These are phyloP conservation scores for Tricholoma hemisulphureum DNA, from an alignment of 768 basidiomycete genomes.

Conservation along the genomic window DNA sequence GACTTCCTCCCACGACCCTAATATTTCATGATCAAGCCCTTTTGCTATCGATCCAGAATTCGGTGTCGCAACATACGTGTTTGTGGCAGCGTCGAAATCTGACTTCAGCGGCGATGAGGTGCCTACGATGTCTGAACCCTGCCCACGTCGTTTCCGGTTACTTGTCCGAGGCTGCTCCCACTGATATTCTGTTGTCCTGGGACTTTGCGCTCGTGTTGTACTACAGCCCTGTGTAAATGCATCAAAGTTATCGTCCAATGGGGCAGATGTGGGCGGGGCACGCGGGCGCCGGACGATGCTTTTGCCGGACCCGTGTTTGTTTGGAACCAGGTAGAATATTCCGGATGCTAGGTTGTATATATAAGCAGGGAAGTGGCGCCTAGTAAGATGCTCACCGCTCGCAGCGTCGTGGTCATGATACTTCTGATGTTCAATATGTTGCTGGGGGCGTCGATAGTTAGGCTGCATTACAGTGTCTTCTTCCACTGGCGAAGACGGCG, in stretches of 20 bases:
- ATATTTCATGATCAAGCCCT: neutral
- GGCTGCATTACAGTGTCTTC: slow-evolving; percentile 15
- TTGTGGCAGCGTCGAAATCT: slow-evolving; percentile 37
- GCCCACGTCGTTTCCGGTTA: slow-evolving; percentile 6
- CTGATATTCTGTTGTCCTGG: slow-evolving; percentile 13
- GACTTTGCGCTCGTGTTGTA: slow-evolving; percentile 27
- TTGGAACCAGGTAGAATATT: slow-evolving; percentile 40
- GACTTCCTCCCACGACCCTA: neutral
- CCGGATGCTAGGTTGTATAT: slow-evolving; percentile 30
- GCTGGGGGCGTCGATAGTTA: neutral
- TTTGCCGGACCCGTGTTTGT: slow-evolving; percentile 36
- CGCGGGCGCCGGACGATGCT: slow-evolving; percentile 36
- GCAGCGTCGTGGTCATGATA: slow-evolving; percentile 5
- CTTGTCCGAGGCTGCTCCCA: slow-evolving; percentile 13
- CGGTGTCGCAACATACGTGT: slow-evolving; percentile 8
- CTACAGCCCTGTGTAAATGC: slow-evolving; percentile 29
- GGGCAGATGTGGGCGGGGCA: slow-evolving; percentile 38
- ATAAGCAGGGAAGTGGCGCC: neutral
- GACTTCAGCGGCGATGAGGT: slow-evolving; percentile 35
- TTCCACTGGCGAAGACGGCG: slow-evolving; percentile 1
- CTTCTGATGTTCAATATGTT: neutral
- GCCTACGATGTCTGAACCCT: slow-evolving; percentile 15
- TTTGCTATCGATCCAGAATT: neutral
- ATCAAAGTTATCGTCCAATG: slow-evolving; percentile 42
- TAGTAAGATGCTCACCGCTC: slow-evolving; percentile 10